Base-by-base conservation (phyloP, 2,329 filamentous ascomycete genomes). In the Ophiocordyceps camponoti-leonardi region DNA sequence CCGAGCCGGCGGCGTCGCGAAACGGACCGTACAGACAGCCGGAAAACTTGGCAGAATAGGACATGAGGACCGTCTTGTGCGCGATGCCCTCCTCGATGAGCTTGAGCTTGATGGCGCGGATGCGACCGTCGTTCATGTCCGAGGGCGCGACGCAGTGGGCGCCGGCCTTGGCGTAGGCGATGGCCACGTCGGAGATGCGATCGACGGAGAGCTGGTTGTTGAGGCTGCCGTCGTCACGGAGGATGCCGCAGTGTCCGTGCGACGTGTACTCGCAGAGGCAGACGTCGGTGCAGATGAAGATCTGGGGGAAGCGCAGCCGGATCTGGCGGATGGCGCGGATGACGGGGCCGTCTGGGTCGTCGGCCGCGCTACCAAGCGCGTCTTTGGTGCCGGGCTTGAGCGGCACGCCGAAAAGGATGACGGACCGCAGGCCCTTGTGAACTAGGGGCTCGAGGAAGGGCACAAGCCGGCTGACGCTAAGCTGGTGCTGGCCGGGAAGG, bases 221-320 rank as follows among this genome's bases (percentile, higher is more conserved):
- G 49, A 98, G 73, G 50, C 79, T 83, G 50, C 87, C 87, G 60
- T 98, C 92, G 53, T 95, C 87, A 47, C 87, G 79, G 42, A 98
- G 73, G 54, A 98, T 95, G 45, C 92, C 92, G 60, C 92, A 98
- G 69, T 98, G 92, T 41, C 92, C 92, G 63, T 98, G 92, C 7
- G 85, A 92, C 1, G 92, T 98, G 67, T 98, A 98, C 66, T 98
- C 92, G 74, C 92, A 98, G 8, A 98, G 81, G 60, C 92, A 96
- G 48, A 98, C 92, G 60, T 98, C 92, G 49, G 82, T 79, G 53
- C 83, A 81, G 55, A 98, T 86, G 67, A 93, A 96, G 49, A 98
- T 75, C 50, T 86, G 79, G 2, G 92, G 92, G 64, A 95, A 96
- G 37, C 79, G 73, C 52, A 84, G 77, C 53, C 86, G 82, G 47